These are phyloP conservation scores for Pilobolus umbonatus DNA, from an alignment of 192 early-diverging fungal genomes.

Conservation along the genomic window DNA sequence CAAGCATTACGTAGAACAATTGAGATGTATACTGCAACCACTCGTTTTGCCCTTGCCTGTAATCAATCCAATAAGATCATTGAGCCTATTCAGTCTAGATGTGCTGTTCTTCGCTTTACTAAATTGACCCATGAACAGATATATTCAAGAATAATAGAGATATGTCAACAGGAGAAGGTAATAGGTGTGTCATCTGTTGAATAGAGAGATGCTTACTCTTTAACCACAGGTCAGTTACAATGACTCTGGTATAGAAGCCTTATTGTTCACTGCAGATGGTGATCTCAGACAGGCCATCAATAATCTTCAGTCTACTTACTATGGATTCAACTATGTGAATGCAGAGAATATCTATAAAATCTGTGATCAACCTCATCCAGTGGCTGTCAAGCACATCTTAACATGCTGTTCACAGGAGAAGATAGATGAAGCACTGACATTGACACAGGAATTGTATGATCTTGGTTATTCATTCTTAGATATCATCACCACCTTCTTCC, in stretches of 20 bases:
- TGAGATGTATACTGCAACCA: constrained; percentile 95
- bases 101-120: constrained; percentile 85
- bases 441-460: constrained; percentile 67
- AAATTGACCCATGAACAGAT: constrained; percentile 79
- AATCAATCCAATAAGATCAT: constrained; percentile 96
- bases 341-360: constrained; percentile 94
- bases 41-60: constrained; percentile 95
- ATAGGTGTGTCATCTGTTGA: not conserved
- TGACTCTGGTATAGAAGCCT: constrained; percentile 85
- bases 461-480: constrained; percentile 88
- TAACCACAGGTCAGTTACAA: constrained; percentile 65
- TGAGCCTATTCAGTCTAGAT: constrained; percentile 95
- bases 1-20: constrained; percentile 97
- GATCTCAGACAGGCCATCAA: constrained; percentile 99
- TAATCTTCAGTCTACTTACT: constrained; percentile 86
- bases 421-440: constrained; percentile 66
- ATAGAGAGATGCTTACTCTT: not conserved
- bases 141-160: constrained; percentile 71
- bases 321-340: constrained; percentile 82
- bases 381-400: constrained; percentile 70
- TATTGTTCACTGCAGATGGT: constrained; percentile 95
- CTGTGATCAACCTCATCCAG: constrained; percentile 96
- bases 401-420: constrained; percentile 61
- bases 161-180: constrained; percentile 80
- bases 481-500: constrained; percentile 88